Conservation (phyloP, 345 rosid species). For the Salix arbutifolia region DNA sequence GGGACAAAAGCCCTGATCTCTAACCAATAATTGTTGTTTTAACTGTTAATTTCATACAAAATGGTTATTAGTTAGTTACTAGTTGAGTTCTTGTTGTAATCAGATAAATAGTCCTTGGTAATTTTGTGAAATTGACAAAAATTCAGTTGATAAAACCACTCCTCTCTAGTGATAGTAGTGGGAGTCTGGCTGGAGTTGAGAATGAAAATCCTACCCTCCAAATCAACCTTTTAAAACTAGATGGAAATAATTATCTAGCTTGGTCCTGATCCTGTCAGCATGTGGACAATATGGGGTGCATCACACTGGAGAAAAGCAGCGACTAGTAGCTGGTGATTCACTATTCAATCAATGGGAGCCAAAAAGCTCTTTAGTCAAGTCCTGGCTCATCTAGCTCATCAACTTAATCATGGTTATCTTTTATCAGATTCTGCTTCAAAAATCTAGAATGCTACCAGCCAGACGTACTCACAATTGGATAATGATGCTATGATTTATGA, state of each 20-base stretch:
- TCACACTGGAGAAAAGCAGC: no score
- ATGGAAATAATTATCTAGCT: background rate
- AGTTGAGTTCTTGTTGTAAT: background rate
- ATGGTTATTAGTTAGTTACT: background rate
- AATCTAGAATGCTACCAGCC: no score
- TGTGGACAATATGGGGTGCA: no score
- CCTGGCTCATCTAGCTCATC: no score
- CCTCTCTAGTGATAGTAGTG: background rate
- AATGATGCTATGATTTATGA: no score
- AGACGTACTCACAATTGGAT: no score
- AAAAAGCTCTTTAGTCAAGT: no score
- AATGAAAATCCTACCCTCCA: background rate
- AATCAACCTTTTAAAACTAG: background rate
- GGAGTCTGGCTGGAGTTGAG: background rate
- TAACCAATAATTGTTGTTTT: background rate
- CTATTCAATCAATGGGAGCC: no score
- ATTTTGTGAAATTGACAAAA: background rate
- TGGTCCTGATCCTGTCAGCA: background rate
- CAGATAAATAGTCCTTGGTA: background rate
- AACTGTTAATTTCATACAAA: background rate
- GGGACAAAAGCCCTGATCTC: background rate
- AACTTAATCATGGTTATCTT: no score
- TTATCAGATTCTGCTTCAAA: no score
- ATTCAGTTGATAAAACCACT: background rate
- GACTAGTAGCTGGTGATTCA: no score